Conservation (phyloP, 1,284 basidiomycete species). For the Coriolopsis trogii region DNA sequence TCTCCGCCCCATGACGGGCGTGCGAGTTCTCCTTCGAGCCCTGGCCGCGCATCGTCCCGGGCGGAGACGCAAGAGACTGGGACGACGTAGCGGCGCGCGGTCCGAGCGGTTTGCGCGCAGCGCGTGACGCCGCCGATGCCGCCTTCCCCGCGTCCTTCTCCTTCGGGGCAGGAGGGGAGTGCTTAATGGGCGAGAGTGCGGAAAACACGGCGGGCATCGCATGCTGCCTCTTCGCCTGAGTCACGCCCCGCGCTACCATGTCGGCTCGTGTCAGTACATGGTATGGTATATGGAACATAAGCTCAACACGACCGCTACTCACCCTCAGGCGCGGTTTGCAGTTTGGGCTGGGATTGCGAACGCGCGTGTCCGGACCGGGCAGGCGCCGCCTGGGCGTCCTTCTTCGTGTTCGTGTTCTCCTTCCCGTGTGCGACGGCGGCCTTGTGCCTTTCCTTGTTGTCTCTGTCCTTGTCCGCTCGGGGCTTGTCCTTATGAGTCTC, state of each 20-base stretch:
- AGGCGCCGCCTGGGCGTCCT: constrained; percentile 6
- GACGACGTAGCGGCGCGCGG: constrained; percentile 32
- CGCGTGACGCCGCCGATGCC: no score
- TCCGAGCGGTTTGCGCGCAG: constrained; percentile 28
- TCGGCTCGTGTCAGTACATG: not conserved
- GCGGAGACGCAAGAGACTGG: constrained; percentile 17
- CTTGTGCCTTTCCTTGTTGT: constrained; percentile 18
- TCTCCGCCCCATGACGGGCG: constrained; percentile 3
- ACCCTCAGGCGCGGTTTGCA: constrained; percentile 22
- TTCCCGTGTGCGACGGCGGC: constrained; percentile 8
- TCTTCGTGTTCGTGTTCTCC: constrained; percentile 11
- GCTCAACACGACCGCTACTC: not conserved
- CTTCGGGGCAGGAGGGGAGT: constrained; percentile 31
- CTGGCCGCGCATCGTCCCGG: constrained; percentile 3
- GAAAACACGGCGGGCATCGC: constrained; percentile 25
- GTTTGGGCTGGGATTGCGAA: constrained; percentile 35
- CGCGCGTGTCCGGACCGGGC: constrained; percentile 27
- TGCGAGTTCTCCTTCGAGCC: constrained; percentile 26
- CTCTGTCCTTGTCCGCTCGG: no score
- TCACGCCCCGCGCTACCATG: constrained; percentile 17
- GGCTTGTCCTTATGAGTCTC: constrained; percentile 13
- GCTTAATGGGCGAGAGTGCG: constrained; percentile 35
- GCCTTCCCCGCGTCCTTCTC: constrained; percentile 13
- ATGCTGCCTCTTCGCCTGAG: constrained; percentile 24
- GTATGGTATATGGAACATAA: not conserved